Evolutionary conservation across 345 rosid species (phyloP), one percentile per base, ranked within the genome.

Genomic region (Aquilaria malaccensis): DNA sequence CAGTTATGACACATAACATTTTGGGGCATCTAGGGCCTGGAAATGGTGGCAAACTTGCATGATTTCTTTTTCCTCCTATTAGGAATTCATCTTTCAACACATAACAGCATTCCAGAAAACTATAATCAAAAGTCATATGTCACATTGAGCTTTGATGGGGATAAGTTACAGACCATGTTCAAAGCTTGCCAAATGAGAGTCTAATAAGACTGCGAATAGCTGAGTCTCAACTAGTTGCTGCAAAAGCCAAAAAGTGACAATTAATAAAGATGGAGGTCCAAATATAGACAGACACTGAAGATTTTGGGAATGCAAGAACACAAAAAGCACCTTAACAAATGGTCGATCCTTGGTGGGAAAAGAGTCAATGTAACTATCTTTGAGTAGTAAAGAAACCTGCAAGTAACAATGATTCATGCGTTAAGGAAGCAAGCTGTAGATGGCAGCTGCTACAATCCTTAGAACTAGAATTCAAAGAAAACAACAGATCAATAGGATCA

Each of bases 331-430:
- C 99, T 83, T 86, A 67, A 94, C 46, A 62, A 94, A 94, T 37
- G 92, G 75, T 66, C 82, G 72, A 67, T 94, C 99, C 76, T 79
- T 80, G 57, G 65, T 62, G 51, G 91, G 84, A 76, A 94, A 94
- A 31, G 99, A 94, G 71, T 88, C 99, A 37, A 94, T 75, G 72
- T 80, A 90, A 73, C 96, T 94, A 77, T 94, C 97, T 67, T 90
- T 94, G 56, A 94, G 85, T 62, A 94, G 95, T 75, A 94, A 71
- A 47, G 92, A 94, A 63, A 90, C 99, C 99, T 94, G 85, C 65
- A 65, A 73, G 53, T 41, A 41, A 55, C 56, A 59, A 55, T 52
- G 67, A 50, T 33, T 51, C 55, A 48, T 7, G 52, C 30, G 61
- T 67, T 14, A 73, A 30, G 56, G 52, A 59, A 46, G 14, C 56